Percentiles rank a stretch among this genome's conserved stretches.
Evolutionary conservation across 352 stramenopile species (phyloP).

Genomic region (Pythium chondricola): DNA sequence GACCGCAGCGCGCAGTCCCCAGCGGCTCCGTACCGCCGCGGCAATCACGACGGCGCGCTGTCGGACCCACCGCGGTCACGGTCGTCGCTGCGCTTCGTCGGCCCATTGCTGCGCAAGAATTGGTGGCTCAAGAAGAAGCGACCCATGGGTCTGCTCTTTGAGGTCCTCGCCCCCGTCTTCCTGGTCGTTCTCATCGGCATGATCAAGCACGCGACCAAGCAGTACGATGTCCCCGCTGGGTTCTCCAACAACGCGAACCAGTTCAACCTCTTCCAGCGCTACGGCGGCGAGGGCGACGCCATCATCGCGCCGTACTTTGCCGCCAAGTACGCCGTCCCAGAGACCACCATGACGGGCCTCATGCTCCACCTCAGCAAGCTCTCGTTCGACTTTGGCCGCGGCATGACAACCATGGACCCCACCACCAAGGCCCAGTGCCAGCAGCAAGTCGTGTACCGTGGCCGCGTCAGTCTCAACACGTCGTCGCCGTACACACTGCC

Average conservation of each 20-base stretch:
- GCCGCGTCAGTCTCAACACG: slow-evolving; percentile 26
- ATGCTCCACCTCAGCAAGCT: slow-evolving; percentile 38
- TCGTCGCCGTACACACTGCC: slow-evolving; percentile 31
- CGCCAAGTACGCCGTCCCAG: slow-evolving; percentile 34
- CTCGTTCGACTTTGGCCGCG: slow-evolving; percentile 29
- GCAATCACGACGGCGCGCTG: background rate
- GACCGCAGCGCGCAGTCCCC: slow-evolving; percentile 3
- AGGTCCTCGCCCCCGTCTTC: slow-evolving; percentile 52
- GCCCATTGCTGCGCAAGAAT: slow-evolving; percentile 69
- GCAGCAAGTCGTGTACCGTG: slow-evolving; percentile 24
- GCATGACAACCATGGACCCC: slow-evolving; percentile 5
- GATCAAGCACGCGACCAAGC: slow-evolving; percentile 35
- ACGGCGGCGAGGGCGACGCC: slow-evolving; percentile 27
- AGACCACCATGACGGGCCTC: slow-evolving; percentile 56
- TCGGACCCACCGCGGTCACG: too few species aligned
- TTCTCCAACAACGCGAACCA: slow-evolving; percentile 25
- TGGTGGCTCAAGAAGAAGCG: slow-evolving; percentile 71
- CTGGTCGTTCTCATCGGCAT: slow-evolving; percentile 53
- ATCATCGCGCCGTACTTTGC: slow-evolving; percentile 26
- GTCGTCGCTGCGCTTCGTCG: slow-evolving; percentile 37
- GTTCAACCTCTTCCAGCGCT: slow-evolving; percentile 38
- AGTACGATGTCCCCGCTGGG: slow-evolving; percentile 28
- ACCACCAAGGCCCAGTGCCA: slow-evolving; percentile 8
- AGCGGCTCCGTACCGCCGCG: background rate
- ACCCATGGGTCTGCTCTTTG: slow-evolving; percentile 36